Percentiles rank a stretch among this genome's conserved stretches.
phyloP scores from a whole-genome alignment of 2,329 filamentous ascomycete genomes.

The Cladosporium sp. region DNA sequence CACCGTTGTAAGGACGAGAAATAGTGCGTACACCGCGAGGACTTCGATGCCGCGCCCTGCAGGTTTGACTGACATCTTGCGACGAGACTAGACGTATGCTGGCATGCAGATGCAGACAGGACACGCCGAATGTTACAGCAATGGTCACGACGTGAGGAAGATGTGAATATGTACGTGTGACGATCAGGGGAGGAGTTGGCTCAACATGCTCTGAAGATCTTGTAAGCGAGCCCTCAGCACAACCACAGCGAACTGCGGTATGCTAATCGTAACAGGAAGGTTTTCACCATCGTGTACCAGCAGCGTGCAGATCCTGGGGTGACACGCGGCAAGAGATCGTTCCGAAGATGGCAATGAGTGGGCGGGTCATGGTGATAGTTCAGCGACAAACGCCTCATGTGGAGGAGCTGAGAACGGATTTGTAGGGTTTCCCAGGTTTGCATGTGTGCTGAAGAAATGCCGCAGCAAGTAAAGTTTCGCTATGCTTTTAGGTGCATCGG shows the following conservation, averaged over 20 bases:
- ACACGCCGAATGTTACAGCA: background rate
- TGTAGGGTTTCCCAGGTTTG: background rate
- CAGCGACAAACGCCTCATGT: background rate
- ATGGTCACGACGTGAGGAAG: background rate
- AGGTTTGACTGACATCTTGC: conserved; percentile 10
- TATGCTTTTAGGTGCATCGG: background rate
- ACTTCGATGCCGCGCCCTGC: conserved; percentile 14
- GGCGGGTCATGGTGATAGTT: too few species aligned
- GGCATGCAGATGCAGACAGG: background rate
- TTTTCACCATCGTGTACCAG: background rate
- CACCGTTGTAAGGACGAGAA: conserved; percentile 14
- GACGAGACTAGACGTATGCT: background rate
- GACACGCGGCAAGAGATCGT: background rate
- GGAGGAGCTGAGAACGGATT: background rate
- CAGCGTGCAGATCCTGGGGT: background rate
- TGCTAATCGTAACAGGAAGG: background rate
- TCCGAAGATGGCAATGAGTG: background rate
- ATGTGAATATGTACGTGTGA: background rate
- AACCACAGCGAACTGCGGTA: background rate
- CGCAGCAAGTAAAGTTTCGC: background rate
- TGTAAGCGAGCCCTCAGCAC: background rate
- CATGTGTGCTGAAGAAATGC: background rate
- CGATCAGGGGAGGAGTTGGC: background rate
- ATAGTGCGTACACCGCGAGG: conserved; percentile 12
- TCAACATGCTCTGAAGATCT: background rate